Base-by-base conservation (phyloP, 805 yeast species). In the Barnettozyma vustinii region DNA sequence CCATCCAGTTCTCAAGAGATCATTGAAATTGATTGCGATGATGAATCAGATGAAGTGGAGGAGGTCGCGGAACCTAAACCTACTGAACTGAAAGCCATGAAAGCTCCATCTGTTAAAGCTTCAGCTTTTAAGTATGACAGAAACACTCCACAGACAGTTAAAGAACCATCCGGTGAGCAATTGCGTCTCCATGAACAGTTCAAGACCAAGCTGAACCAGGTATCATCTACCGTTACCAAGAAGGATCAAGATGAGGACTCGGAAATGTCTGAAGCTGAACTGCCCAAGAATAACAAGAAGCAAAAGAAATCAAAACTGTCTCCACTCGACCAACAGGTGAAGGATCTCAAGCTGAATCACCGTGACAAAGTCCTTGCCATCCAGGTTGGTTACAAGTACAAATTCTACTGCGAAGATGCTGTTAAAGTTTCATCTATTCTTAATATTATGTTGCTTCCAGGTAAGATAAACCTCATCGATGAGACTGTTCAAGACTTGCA, bases 311-410 rank as follows among this genome's bases (percentile, higher is more conserved):
- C 46, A 10, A 70, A 70, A 49, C 65, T 83, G 42, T 86, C 96
- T 0, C 97, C 97, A 0, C 65, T 91, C 35, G 97, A 90, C 56
- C 77, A 75, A 52, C 97, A 91, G 64, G 81, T 82, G 51, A 69
- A 81, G 26, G 83, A 81, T 3, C 67, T 94, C 45, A 90, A 90
- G 59, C 55, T 65, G 6, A 58, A 65, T 2, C 69, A 92, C 60
- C 60, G 60, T 45, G 96, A 88, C 55, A 87, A 87, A 46, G 56
- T 94, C 1, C 69, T 94, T 9, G 82, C 94, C 0, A 74, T 92
- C 23, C 94, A 94, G 62, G 95, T 87, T 3, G 99, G 99, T 0
- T 94, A 92, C 68, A 90, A 89, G 64, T 94, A 81, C 68, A 87
- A 87, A 59, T 83, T 91, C 52, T 88, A 80, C 62, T 96, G 96